Base-by-base conservation (phyloP, 192 early-diverging fungal genomes). In the Podila epigama region DNA sequence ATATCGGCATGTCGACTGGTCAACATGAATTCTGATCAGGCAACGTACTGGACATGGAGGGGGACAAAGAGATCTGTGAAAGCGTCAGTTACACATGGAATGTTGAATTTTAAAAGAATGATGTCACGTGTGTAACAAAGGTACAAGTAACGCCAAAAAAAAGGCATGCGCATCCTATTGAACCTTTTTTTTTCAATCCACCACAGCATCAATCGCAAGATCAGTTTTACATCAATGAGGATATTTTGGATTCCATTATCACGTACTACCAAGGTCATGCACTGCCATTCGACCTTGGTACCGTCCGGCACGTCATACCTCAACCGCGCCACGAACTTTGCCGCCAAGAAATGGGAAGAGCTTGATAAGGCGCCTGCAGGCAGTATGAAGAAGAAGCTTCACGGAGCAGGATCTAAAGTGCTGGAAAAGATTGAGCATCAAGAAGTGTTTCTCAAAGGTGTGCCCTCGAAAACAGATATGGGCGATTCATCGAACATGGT, bases 381-480 rank as follows among this genome's bases (percentile, higher is more conserved):
- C 2, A 68, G 79, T 42, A 87, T 90, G 90, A 88, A 89, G 36
- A 75, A 79, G 31, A 84, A 83, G 22, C 80, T 92, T 12, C 88
- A 89, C 60, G 25, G 72, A 15, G 79, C 78, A 25, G 92, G 92
- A 33, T 84, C 84, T 28, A 61, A 79, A 18, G 81, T 94, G 52
- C 86, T 94, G 82, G 90, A 92, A 69, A 85, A 81, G 58, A 85
- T 91, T 36, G 89, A 92, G 65, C 87, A 92, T 62, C 82, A 84
- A 34, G 92, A 94, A 79, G 89, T 85, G 51, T 94, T 94, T 75
- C 69, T 94, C 28, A 94, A 94, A 61, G 84, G 83, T 33, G 73
- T 94, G 6, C 91, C 91, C 28, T 79, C 71, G 15, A 89, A 87
- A 50, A 79, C 81, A 37, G 75, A 81, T 60, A 27, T 81, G 12